Evolutionary conservation across 2,329 filamentous ascomycete species (phyloP).

Genomic region (Fusarium fracticaudum): DNA sequence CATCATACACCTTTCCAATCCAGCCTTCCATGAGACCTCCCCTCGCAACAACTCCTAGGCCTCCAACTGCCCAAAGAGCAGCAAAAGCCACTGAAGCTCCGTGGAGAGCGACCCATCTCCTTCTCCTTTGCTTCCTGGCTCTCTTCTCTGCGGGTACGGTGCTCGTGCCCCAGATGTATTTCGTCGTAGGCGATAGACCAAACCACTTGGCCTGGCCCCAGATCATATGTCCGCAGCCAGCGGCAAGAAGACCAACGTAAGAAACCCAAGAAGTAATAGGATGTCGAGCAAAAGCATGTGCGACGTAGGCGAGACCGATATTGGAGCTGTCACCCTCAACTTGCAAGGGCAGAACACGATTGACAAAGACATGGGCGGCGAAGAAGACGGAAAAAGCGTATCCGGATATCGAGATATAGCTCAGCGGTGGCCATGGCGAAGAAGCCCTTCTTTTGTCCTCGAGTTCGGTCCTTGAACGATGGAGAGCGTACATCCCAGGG

Average conservation of each 20-base stretch:
- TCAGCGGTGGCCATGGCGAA: constrained; percentile 74
- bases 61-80: constrained; percentile 82
- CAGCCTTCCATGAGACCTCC: constrained; percentile 78
- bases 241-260: constrained; percentile 73
- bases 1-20: constrained; percentile 83
- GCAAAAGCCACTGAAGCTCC: constrained; percentile 66
- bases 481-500: constrained; percentile 57
- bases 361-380: constrained; percentile 77
- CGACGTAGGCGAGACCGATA: constrained; percentile 83
- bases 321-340: constrained; percentile 88
- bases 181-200: constrained; percentile 67
- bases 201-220: constrained; percentile 90
- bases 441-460: constrained; percentile 32
- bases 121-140: constrained; percentile 64
- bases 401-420: constrained; percentile 75
- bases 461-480: constrained; percentile 45
- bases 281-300: constrained; percentile 83
- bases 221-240: constrained; percentile 79
- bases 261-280: constrained; percentile 72
- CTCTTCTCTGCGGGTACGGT: constrained; percentile 58
- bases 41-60: constrained; percentile 79
- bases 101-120: constrained; percentile 78
- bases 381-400: constrained; percentile 75
- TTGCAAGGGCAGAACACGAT: constrained; percentile 77
- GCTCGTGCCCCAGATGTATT: constrained; percentile 55